Conservation (phyloP, 2,329 filamentous ascomycete species). For the Cercospora nicotianae region DNA sequence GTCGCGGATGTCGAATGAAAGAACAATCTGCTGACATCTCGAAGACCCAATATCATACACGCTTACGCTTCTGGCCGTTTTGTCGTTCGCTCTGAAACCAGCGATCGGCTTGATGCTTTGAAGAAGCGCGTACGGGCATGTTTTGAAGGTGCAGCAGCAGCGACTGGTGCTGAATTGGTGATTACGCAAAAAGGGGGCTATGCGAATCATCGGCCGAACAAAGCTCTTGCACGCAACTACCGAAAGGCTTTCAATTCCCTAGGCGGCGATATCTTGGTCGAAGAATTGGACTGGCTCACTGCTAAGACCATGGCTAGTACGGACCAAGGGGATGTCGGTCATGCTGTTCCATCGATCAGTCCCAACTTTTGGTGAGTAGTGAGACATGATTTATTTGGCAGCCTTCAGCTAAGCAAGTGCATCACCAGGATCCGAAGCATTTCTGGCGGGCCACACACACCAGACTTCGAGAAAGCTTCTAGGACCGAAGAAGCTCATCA, state of each 20-base stretch:
- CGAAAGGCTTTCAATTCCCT: conserved; percentile 37
- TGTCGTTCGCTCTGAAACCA: conserved; percentile 40
- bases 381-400: neutral
- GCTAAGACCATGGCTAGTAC: conserved; percentile 56
- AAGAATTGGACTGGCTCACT: conserved; percentile 45
- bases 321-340: conserved; percentile 61
- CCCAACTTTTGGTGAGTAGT: conserved; percentile 14
- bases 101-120: conserved; percentile 36
- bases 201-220: conserved; percentile 47
- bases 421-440: conserved; percentile 1
- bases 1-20: neutral
- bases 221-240: conserved; percentile 21
- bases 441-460: conserved; percentile 42
- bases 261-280: conserved; percentile 39
- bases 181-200: conserved; percentile 50
- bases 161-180: conserved; percentile 50
- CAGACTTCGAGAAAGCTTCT: conserved; percentile 43
- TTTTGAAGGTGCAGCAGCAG: conserved; percentile 50
- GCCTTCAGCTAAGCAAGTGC: neutral
- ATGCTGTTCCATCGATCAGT: conserved; percentile 58
- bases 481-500: conserved; percentile 41
- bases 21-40: neutral
- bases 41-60: conserved; percentile 43
- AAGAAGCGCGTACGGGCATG: conserved; percentile 42
- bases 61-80: conserved; percentile 42